phyloP scores from a whole-genome alignment of 2,329 filamentous ascomycete species.

The Epichloe typhina region DNA sequence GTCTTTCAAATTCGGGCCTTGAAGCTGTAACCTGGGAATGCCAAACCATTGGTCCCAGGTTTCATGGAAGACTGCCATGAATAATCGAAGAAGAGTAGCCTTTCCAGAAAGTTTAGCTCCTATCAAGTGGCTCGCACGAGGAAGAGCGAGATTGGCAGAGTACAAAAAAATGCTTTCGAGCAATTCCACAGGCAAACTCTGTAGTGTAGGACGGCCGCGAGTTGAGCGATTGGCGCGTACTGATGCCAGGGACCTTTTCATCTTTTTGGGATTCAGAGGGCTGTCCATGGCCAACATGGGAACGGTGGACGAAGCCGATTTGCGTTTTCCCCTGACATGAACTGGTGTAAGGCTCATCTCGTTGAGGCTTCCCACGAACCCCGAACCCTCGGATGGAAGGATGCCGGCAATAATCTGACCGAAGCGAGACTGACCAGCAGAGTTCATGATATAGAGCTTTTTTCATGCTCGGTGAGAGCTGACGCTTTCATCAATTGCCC shows the following conservation, averaged over 20 bases:
- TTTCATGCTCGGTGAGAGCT: background rate
- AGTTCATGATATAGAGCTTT: background rate
- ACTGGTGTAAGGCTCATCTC: conserved; percentile 37
- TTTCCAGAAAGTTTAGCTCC: conserved; percentile 32
- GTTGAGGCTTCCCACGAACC: background rate
- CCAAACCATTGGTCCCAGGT: conserved; percentile 28
- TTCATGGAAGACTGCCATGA: conserved; percentile 23
- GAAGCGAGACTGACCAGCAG: too few species aligned
- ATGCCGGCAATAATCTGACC: background rate
- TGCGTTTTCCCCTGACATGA: conserved; percentile 34
- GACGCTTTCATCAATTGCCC: background rate
- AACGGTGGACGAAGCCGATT: conserved; percentile 9
- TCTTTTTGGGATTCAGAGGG: conserved; percentile 10
- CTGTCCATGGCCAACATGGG: conserved; percentile 4
- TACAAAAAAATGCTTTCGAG: conserved; percentile 39
- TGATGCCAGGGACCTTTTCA: conserved; percentile 16
- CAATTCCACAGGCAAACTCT: conserved; percentile 36
- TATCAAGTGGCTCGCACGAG: conserved; percentile 29
- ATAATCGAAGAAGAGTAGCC: conserved; percentile 23
- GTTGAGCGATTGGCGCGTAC: conserved; percentile 16
- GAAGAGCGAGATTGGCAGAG: conserved; percentile 35
- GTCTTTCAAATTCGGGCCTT: conserved; percentile 7
- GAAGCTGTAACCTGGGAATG: conserved; percentile 8
- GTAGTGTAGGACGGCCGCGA: conserved; percentile 15
- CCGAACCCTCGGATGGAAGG: background rate